Conservation (phyloP, 2,329 filamentous ascomycete species). For the Penicillium sp. region DNA sequence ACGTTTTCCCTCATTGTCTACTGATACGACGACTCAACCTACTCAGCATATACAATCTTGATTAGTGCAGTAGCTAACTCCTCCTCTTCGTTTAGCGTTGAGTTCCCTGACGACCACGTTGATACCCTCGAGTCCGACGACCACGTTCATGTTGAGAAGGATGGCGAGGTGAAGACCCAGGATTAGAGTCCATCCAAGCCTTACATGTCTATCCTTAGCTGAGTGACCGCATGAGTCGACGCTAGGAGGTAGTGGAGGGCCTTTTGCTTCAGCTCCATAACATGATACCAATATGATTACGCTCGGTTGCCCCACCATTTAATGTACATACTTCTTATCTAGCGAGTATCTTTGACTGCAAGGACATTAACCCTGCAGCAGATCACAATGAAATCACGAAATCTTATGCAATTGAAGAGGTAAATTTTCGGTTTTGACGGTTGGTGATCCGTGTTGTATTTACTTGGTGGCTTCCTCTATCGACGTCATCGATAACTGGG, state of each 20-base stretch:
- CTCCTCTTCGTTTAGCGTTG: conserved; percentile 60
- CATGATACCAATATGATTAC: conserved; percentile 25
- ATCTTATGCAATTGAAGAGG: not conserved
- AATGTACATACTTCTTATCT: conserved; percentile 18
- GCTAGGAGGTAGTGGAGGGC: conserved; percentile 1
- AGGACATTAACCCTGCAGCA: not conserved
- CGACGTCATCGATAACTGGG: not conserved
- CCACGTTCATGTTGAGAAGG: conserved; percentile 77
- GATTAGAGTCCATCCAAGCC: conserved; percentile 48
- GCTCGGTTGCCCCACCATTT: conserved; percentile 16
- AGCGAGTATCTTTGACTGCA: conserved; percentile 4
- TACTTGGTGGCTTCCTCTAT: not conserved
- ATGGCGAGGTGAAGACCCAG: conserved; percentile 72
- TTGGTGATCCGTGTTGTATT: not conserved
- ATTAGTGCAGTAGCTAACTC: not conserved
- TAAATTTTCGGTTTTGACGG: not conserved
- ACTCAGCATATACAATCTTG: not conserved
- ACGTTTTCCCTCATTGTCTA: conserved; percentile 46
- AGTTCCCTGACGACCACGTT: conserved; percentile 70
- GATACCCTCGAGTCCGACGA: conserved; percentile 68
- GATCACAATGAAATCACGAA: conserved; percentile 9
- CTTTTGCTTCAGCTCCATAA: conserved; percentile 24
- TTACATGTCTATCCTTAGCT: conserved; percentile 1
- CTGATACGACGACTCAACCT: no score
- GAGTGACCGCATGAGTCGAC: conserved; percentile 2